Evolutionary conservation across 768 basidiomycete genomes (phyloP).

Genomic region (Panaeolus papilionaceus): DNA sequence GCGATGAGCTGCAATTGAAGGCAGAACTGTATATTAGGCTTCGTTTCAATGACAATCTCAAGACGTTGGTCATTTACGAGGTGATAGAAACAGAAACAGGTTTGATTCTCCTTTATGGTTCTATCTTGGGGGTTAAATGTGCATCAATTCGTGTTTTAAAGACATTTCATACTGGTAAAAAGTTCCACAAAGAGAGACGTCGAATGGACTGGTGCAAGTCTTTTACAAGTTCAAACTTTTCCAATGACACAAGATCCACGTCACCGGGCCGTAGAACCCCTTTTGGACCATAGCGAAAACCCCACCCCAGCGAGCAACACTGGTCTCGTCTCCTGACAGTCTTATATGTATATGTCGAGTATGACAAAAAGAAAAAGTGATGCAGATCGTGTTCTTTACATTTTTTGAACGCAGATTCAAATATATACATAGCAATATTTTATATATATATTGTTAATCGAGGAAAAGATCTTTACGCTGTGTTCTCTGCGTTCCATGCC

Average conservation of each 20-base stretch:
- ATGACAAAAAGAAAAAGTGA: neutral
- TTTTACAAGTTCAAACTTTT: slow-evolving; percentile 1
- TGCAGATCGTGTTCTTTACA: neutral
- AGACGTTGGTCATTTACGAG: slow-evolving; percentile 15
- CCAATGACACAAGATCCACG: neutral
- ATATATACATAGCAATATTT: slow-evolving; percentile 8
- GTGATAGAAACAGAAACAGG: neutral
- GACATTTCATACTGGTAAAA: slow-evolving; percentile 2
- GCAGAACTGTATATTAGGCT: slow-evolving; percentile 13
- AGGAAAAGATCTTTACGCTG: neutral
- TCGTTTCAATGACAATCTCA: slow-evolving; percentile 12
- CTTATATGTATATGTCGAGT: too few species aligned
- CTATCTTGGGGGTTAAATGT: slow-evolving; percentile 1
- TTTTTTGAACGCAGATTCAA: neutral
- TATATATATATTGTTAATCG: neutral
- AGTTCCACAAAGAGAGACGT: neutral
- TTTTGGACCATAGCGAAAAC: neutral
- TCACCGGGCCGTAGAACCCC: neutral
- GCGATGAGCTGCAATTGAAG: slow-evolving; percentile 11
- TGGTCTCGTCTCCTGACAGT: too few species aligned
- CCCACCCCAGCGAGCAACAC: too few species aligned
- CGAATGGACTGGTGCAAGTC: neutral
- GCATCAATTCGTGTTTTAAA: neutral
- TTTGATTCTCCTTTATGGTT: neutral
- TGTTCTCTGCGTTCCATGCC: slow-evolving; percentile 18